phyloP scores from a whole-genome alignment of 2,329 filamentous ascomycete genomes.

The Samsoniella hepiali region DNA sequence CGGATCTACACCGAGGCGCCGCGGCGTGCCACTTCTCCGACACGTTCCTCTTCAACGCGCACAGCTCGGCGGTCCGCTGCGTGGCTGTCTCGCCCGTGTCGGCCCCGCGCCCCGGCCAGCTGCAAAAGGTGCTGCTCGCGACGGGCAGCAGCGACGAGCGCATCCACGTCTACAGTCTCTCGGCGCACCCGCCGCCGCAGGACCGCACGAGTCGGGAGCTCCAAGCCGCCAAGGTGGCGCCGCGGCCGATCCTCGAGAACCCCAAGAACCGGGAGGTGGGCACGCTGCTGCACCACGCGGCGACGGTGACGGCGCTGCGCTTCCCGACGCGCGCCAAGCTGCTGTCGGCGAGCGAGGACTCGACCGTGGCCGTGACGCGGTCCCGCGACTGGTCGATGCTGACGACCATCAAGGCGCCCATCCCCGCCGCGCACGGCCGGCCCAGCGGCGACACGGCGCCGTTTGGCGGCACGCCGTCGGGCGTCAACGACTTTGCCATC shows the following conservation, averaged over 20 bases:
- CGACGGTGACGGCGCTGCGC: conserved; percentile 71
- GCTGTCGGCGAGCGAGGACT: conserved; percentile 84
- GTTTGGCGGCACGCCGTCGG: conserved; percentile 75
- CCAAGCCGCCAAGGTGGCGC: conserved; percentile 66
- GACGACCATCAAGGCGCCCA: conserved; percentile 83
- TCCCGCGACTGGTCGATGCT: conserved; percentile 87
- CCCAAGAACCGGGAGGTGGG: conserved; percentile 84
- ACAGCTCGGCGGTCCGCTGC: conserved; percentile 84
- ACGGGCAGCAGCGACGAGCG: conserved; percentile 91
- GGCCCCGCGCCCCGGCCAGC: conserved; percentile 54
- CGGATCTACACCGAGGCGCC: conserved; percentile 56
- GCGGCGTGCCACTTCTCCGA: conserved; percentile 68
- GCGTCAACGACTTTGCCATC: conserved; percentile 91
- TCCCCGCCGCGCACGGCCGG: conserved; percentile 73
- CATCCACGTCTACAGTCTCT: conserved; percentile 91
- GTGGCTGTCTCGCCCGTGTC: conserved; percentile 80
- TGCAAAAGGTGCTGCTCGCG: conserved; percentile 83
- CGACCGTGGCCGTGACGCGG: conserved; percentile 81
- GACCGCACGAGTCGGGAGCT: conserved; percentile 53
- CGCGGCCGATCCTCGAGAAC: conserved; percentile 77
- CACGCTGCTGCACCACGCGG: conserved; percentile 79
- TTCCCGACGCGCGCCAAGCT: conserved; percentile 88
- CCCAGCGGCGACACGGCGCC: conserved; percentile 89
- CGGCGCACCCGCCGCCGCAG: conserved; percentile 56
- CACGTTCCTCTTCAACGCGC: conserved; percentile 93